Base-by-base conservation (phyloP, 2,329 filamentous ascomycete genomes). In the Graphiopsis chlorocephala region DNA sequence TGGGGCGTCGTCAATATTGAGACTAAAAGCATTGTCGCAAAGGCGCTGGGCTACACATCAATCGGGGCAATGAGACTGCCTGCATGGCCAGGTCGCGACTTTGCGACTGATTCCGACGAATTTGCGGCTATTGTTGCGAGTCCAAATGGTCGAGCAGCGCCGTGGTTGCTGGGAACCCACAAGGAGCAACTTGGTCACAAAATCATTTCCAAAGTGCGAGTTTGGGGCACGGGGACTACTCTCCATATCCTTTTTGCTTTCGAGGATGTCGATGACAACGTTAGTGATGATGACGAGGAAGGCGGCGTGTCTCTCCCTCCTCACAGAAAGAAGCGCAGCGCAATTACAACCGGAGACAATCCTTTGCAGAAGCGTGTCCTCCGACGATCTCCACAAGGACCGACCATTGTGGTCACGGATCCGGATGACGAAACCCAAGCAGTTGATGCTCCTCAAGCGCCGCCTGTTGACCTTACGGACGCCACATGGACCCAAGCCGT, bases 141-240 rank as follows among this genome's bases (percentile, higher is more conserved):
- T 23, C 60, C 60, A 3, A 62, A 62, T 31, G 60, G 60, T 20
- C 31, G 48, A 25, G 60, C 47, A 29, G 26, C 26, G 14, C 48
- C 23, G 6, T 62, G 60, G 60, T 42, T 62, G 5, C 33, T 62
- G 17, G 60, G 23, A 3, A 35, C 29, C 2, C 60, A 62, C 26
- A 55, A 55, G 17, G 33, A 45, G 26, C 48, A 62, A 52, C 33
- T 62, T 4, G 60, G 60, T 14, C 60, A 62, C 33, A 62, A 62
- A 15, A 45, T 25, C 3, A 62, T 62, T 4, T 62, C 60, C 2
- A 55, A 42, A 8, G 35, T 55, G 4, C 20, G 33, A 10, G 60
- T 62, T 1, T 55, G 26, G n/a, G 33, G 33, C n/a, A 10, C 31
- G 0, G 20, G 15, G 17, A 7, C 8, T 14, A 20, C 3, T 17